Conservation (phyloP, 352 stramenopile species). For the Phytophthora rubi region DNA sequence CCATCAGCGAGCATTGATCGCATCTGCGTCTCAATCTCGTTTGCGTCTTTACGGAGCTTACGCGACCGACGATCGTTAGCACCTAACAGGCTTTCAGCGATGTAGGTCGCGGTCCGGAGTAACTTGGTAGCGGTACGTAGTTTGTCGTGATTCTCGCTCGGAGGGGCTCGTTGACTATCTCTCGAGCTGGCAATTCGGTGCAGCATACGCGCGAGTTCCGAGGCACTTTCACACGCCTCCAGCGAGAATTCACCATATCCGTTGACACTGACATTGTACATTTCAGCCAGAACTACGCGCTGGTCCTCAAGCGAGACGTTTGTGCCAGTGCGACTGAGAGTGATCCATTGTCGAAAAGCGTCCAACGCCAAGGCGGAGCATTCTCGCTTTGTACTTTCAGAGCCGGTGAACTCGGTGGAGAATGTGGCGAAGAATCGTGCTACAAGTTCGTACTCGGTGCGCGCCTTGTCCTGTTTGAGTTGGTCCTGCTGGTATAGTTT, state of each 20-base stretch:
- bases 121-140: constrained; percentile 44
- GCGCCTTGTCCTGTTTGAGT: constrained; percentile 16
- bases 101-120: constrained; percentile 47
- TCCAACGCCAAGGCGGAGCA: constrained; percentile 67
- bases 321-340: constrained; percentile 11
- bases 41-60: constrained; percentile 50
- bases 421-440: constrained; percentile 71
- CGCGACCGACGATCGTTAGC: constrained; percentile 56
- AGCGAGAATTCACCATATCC: constrained; percentile 75
- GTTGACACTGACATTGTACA: constrained; percentile 48
- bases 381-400: constrained; percentile 60
- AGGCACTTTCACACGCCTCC: constrained; percentile 53
- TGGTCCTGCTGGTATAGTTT: constrained; percentile 55
- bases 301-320: constrained; percentile 44
- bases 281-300: constrained; percentile 44
- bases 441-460: constrained; percentile 42
- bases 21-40: constrained; percentile 48
- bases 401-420: constrained; percentile 56
- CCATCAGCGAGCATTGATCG: constrained; percentile 25
- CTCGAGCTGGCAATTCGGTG: constrained; percentile 36
- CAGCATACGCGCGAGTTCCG: constrained; percentile 48
- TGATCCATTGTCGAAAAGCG: constrained; percentile 57
- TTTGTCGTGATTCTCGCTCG: constrained; percentile 29
- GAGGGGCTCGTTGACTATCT: constrained; percentile 10
- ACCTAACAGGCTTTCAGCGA: constrained; percentile 63